These are phyloP conservation scores for Ophiocordyceps polyrhachis-furcata DNA, from an alignment of 2,329 filamentous ascomycete genomes.

Conservation along the genomic window DNA sequence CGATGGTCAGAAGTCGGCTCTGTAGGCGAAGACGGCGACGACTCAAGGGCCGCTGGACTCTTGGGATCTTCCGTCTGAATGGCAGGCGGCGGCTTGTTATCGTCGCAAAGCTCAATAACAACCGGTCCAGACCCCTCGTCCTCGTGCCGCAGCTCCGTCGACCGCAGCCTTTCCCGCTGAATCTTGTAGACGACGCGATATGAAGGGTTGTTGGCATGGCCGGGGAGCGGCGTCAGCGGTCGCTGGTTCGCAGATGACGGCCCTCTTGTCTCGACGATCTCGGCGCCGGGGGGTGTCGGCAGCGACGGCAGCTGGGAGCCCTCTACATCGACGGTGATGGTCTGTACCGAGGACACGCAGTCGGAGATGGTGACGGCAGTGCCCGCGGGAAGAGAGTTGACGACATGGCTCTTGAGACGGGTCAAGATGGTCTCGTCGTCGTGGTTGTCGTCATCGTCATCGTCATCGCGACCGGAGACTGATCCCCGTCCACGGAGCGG, in stretches of 20 bases:
- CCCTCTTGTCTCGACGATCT: conserved; percentile 32
- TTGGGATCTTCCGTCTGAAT: neutral
- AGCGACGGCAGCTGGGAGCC: conserved; percentile 31
- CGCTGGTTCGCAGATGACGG: conserved; percentile 3
- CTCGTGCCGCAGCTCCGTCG: conserved; percentile 18
- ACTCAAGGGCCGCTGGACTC: neutral
- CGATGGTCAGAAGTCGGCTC: no score
- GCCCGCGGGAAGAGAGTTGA: conserved; percentile 33
- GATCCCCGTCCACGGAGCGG: neutral
- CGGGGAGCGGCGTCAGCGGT: conserved; percentile 3
- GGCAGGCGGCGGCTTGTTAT: conserved; percentile 1
- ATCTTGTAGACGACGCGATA: conserved; percentile 43
- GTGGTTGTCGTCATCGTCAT: neutral
- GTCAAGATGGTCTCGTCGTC: conserved; percentile 23
- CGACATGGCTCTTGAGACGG: conserved; percentile 32
- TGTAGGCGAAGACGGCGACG: no score
- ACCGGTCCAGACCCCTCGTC: conserved; percentile 10
- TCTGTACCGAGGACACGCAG: conserved; percentile 40
- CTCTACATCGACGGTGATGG: conserved; percentile 43
- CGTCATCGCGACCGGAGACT: neutral
- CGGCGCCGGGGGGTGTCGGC: conserved; percentile 36
- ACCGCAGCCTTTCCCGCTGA: conserved; percentile 30
- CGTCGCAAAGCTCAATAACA: conserved; percentile 11
- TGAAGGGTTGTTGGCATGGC: conserved; percentile 12
- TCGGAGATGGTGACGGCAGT: conserved; percentile 42